A percentile compares a stretch with the other conserved stretches of the same genome.
These are phyloP conservation scores for Acer saccharum DNA, from an alignment of 345 rosid species.

Conservation along the genomic window DNA sequence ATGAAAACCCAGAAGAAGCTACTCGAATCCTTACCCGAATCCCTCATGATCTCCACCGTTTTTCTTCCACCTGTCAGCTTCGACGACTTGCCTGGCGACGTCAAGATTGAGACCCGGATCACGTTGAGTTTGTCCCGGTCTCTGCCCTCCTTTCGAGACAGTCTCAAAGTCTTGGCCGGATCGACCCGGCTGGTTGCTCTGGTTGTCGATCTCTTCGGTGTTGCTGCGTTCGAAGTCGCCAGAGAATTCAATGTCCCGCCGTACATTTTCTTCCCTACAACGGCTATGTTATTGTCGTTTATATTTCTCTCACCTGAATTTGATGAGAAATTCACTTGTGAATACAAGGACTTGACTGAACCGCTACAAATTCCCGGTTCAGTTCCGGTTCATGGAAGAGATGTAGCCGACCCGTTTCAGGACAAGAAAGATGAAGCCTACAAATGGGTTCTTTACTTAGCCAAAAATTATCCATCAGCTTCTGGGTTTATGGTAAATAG, in stretches of 20 bases:
- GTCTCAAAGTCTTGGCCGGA: slow-evolving; percentile 1
- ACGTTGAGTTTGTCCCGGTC: slow-evolving; percentile 17
- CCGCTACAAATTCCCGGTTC: slow-evolving; percentile 35
- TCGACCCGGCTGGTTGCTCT: slow-evolving; percentile 19
- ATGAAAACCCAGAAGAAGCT: slow-evolving; percentile 21
- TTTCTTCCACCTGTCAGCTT: slow-evolving; percentile 36
- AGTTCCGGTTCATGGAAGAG: slow-evolving; percentile 27
- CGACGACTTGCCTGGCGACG: slow-evolving; percentile 25
- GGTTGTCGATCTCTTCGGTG: slow-evolving; percentile 34
- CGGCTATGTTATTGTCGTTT: slow-evolving; percentile 23
- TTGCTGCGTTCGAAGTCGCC: slow-evolving; percentile 20
- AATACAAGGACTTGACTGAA: slow-evolving; percentile 32
- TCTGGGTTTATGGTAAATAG: slow-evolving; percentile 36
- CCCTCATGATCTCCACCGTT: slow-evolving; percentile 19
- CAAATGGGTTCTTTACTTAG: slow-evolving; percentile 12
- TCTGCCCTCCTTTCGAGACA: slow-evolving; percentile 12
- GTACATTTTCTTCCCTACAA: slow-evolving; percentile 23
- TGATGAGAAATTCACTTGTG: slow-evolving; percentile 25
- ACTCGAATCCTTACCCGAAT: slow-evolving; percentile 19
- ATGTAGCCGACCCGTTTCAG: slow-evolving; percentile 29
- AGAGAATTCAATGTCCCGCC: slow-evolving; percentile 18
- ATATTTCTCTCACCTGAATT: slow-evolving; percentile 24
- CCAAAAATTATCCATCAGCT: slow-evolving; percentile 17
- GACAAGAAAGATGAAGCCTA: slow-evolving; percentile 26
- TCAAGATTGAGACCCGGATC: slow-evolving; percentile 23